Conservation (phyloP, 148 eudicot genomes). For the Talinum fruticosum region DNA sequence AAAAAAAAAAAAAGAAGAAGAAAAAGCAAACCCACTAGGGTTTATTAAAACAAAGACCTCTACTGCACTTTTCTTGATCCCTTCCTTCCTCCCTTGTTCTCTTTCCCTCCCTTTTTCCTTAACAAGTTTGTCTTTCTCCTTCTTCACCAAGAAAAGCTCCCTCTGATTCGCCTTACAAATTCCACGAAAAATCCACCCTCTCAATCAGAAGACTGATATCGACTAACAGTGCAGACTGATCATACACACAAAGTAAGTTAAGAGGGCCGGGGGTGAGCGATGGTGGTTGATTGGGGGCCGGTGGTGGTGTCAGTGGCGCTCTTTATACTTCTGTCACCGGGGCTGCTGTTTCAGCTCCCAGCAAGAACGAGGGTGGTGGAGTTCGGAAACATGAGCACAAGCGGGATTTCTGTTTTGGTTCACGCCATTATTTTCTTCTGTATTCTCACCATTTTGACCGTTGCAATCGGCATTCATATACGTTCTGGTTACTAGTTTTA, state of each 20-base stretch:
- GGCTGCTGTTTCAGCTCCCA: constrained; percentile 66
- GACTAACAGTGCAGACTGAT: not conserved
- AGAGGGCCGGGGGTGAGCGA: constrained; percentile 13
- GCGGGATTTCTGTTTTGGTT: constrained; percentile 65
- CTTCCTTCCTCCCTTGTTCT: constrained; percentile 16
- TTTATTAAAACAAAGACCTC: not conserved
- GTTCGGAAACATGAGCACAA: constrained; percentile 76
- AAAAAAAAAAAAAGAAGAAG: constrained; percentile 2
- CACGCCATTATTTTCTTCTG: constrained; percentile 73
- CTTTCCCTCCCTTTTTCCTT: constrained; percentile 22
- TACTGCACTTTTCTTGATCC: constrained; percentile 34
- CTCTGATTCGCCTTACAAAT: constrained; percentile 32
- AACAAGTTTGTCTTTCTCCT: constrained; percentile 22
- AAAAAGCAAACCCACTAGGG: constrained; percentile 36
- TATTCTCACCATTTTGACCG: constrained; percentile 53
- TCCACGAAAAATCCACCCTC: constrained; percentile 8
- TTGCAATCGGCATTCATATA: constrained; percentile 68
- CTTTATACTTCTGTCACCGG: constrained; percentile 70
- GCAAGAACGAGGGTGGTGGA: constrained; percentile 69
- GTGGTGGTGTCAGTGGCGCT: constrained; percentile 64
- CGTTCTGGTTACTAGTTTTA: constrained; percentile 25
- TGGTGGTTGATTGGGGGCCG: constrained; percentile 78
- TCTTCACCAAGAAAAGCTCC: constrained; percentile 38
- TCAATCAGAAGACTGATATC: not conserved
- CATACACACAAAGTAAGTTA: not conserved